phyloP scores from a whole-genome alignment of 192 early-diverging fungal genomes.

The Obelidium mucronatum region DNA sequence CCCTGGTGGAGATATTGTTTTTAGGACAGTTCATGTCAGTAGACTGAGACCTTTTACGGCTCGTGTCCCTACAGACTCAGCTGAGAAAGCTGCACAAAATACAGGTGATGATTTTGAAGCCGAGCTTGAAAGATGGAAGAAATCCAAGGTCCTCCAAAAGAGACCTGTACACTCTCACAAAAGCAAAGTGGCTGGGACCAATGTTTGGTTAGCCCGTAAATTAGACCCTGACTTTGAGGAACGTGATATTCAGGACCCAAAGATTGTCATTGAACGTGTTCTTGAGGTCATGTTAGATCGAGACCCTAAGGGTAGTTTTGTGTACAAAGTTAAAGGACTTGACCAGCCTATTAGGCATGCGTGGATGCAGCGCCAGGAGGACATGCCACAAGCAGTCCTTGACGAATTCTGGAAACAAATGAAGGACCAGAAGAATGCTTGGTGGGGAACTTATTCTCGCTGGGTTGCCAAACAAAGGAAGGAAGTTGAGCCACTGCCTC shows the following conservation, averaged over 20 bases:
- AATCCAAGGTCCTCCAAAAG: neutral
- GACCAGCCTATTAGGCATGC: neutral
- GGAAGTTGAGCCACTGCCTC: neutral
- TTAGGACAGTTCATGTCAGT: neutral
- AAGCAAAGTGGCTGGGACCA: neutral
- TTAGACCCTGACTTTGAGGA: neutral
- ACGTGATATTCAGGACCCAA: neutral
- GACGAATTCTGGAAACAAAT: neutral
- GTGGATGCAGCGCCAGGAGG: neutral
- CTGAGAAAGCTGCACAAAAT: neutral
- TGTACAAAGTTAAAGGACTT: neutral
- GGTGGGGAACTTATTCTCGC: neutral
- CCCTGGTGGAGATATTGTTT: too few species aligned
- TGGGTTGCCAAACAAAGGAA: neutral
- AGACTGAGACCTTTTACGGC: conserved; percentile 2
- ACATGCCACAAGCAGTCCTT: neutral
- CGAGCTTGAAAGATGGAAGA: neutral
- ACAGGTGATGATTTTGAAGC: conserved; percentile 7
- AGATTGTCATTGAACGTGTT: neutral
- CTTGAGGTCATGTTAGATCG: neutral
- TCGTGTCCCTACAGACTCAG: neutral
- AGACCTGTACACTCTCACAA: neutral
- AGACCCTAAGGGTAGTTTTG: neutral
- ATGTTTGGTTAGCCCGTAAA: neutral
- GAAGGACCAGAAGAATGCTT: neutral